Evolutionary conservation across 2,329 filamentous ascomycete genomes (phyloP), one percentile per base, ranked within the genome.

Genomic region (Cladorrhinum sp.): DNA sequence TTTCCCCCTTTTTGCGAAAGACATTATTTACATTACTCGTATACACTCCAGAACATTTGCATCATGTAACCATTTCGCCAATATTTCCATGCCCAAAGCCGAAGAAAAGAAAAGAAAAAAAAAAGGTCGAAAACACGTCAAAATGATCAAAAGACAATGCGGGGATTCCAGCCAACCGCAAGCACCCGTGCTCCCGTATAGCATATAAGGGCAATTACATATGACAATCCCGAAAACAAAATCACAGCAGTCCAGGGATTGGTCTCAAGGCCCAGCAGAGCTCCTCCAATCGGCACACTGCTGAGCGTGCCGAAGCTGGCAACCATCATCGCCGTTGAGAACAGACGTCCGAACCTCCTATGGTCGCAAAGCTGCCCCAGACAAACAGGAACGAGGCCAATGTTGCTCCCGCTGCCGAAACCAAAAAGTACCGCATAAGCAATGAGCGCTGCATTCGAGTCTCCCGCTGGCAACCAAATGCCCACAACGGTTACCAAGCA

Each of bases 361-460:
- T 89, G 88, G 33, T 87, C 84, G 72, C 91, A 96, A 14, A 95
- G 80, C 74, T 94, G 90, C 1, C 90, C 89, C 1, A 96, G 82
- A 67, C 91, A 94, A 0, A 95, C 90, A 0, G 92, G 91, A 0
- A 88, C 87, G 26, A 96, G 73, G 1, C 85, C 86, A 65, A 96
- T 88, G 67, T 92, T 93, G 65, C 85, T 88, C 3, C 92, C 92
- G 58, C 86, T 90, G 0, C 86, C 87, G 67, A 96, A 91, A 1
- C 92, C 92, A 72, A 96, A 94, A 1, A 91, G 70, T 1, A 91
- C 75, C 0, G 84, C 81, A 67, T 91, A 96, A 1, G 84, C 80
- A 57, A 92, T 80, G 1, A 91, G 77, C 53, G 91, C 71, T 0
- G 81, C 72, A n/a, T 79, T 72, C 1, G 77, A 83, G 36, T 77